A percentile compares a stretch with the other conserved stretches of the same genome.
Evolutionary conservation across 192 early-diverging fungal genomes (phyloP).

Genomic region (Backusella sp.): DNA sequence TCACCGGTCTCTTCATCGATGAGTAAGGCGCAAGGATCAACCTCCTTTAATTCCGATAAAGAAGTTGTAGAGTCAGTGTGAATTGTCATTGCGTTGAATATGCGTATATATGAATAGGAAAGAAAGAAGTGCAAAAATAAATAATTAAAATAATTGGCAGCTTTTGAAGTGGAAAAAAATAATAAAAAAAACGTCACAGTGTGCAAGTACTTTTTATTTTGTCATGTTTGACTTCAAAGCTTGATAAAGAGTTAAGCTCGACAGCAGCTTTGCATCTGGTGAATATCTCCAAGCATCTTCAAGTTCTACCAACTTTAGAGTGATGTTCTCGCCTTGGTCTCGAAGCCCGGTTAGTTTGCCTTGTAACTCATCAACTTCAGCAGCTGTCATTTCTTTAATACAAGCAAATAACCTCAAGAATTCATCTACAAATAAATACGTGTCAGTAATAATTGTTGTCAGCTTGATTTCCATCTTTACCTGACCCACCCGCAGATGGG

Average conservation of each 20-base stretch:
- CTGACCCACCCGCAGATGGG: slow-evolving; percentile 74
- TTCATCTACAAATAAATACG: slow-evolving; percentile 45
- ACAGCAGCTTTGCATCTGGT: slow-evolving; percentile 70
- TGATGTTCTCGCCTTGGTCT: slow-evolving; percentile 77
- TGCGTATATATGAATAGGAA: neutral
- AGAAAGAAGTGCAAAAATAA: neutral
- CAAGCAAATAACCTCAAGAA: slow-evolving; percentile 69
- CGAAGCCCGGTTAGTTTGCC: slow-evolving; percentile 68
- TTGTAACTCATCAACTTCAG: slow-evolving; percentile 57
- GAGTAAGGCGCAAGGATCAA: slow-evolving; percentile 15
- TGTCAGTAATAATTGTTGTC: neutral
- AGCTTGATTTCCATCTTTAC: neutral
- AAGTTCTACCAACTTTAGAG: slow-evolving; percentile 61
- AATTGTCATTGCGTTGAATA: neutral
- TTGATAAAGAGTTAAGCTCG: slow-evolving; percentile 63
- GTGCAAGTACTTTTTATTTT: neutral
- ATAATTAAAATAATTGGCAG: neutral
- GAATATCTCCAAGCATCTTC: slow-evolving; percentile 63
- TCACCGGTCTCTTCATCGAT: slow-evolving; percentile 21
- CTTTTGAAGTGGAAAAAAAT: neutral
- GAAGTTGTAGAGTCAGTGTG: neutral
- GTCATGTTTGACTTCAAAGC: slow-evolving; percentile 42
- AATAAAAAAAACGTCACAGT: neutral
- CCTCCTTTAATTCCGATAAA: neutral
- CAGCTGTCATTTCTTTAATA: slow-evolving; percentile 48